Percentiles rank a stretch among this genome's conserved stretches.
phyloP scores from a whole-genome alignment of 2,329 filamentous ascomycete species.

The Trichoderma atroviride region DNA sequence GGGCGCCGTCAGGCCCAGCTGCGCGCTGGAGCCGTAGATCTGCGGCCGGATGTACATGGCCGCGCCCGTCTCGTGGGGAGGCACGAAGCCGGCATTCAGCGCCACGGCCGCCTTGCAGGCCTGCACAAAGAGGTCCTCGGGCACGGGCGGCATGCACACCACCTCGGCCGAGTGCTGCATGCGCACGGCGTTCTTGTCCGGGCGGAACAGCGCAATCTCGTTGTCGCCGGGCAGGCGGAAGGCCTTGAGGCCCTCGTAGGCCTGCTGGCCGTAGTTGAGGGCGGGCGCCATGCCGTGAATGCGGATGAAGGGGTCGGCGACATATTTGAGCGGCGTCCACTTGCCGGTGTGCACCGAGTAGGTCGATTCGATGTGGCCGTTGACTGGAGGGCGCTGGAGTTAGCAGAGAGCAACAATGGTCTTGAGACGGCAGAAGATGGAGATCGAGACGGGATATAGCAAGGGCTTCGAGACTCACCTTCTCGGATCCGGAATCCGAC shows the following conservation, averaged over 20 bases:
- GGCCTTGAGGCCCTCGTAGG: constrained; percentile 97
- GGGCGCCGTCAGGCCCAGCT: constrained; percentile 82
- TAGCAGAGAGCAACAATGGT: neutral
- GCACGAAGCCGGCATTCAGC: constrained; percentile 88
- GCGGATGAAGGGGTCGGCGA: constrained; percentile 79
- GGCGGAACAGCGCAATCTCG: constrained; percentile 83
- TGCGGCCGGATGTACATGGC: constrained; percentile 92
- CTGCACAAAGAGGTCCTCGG: constrained; percentile 73
- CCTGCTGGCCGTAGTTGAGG: constrained; percentile 96
- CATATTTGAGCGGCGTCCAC: constrained; percentile 80
- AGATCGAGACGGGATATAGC: neutral
- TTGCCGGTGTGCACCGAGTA: constrained; percentile 73
- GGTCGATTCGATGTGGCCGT: constrained; percentile 89
- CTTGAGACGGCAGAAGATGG: neutral
- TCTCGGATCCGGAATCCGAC: constrained; percentile 92
- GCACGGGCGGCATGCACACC: constrained; percentile 81
- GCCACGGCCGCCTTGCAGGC: constrained; percentile 80
- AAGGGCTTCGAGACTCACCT: constrained; percentile 53
- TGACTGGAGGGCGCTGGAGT: constrained; percentile 61
- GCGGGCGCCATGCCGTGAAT: constrained; percentile 95
- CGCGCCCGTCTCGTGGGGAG: constrained; percentile 83
- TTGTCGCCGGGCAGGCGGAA: constrained; percentile 75
- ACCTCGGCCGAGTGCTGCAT: constrained; percentile 83
- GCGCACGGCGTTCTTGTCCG: constrained; percentile 78
- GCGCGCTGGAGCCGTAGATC: constrained; percentile 83